These are phyloP conservation scores for Plectosphaerella cucumerina DNA, from an alignment of 2,329 filamentous ascomycete species.

Conservation along the genomic window DNA sequence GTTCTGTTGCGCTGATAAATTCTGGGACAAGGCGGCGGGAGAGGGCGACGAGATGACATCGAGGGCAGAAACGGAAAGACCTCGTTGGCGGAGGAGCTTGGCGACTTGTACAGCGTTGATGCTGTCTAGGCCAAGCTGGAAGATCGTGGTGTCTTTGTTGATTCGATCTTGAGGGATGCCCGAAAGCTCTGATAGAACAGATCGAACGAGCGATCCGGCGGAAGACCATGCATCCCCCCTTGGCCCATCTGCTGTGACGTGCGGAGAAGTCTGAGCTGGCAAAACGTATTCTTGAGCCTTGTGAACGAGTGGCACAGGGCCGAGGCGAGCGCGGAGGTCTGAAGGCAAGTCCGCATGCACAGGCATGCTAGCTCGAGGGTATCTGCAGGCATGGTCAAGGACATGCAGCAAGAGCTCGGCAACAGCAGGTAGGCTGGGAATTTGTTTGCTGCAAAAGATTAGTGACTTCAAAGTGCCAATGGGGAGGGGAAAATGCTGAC, in stretches of 20 bases:
- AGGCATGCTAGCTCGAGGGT: too few species aligned
- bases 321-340: too few species aligned
- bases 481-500: constrained; percentile 18
- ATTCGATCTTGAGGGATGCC: constrained; percentile 47
- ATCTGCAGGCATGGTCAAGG: too few species aligned
- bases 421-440: too few species aligned
- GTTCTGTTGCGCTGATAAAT: constrained; percentile 4
- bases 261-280: too few species aligned
- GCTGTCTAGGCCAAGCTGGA: constrained; percentile 85
- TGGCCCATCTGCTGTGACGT: too few species aligned
- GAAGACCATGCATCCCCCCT: constrained; percentile 36
- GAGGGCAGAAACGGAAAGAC: constrained; percentile 56
- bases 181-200: constrained; percentile 56
- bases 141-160: constrained; percentile 64
- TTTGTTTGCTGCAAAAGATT: neutral
- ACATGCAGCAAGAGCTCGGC: too few species aligned
- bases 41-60: constrained; percentile 68
- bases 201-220: constrained; percentile 48
- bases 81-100: constrained; percentile 56
- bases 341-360: too few species aligned
- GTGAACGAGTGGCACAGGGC: too few species aligned
- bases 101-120: constrained; percentile 83
- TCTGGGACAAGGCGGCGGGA: constrained; percentile 31
- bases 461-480: neutral
- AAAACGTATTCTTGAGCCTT: too few species aligned